Percentiles rank a stretch among this genome's conserved stretches.
phyloP scores from a whole-genome alignment of 345 rosid genomes.

The Eucalyptus sp. region DNA sequence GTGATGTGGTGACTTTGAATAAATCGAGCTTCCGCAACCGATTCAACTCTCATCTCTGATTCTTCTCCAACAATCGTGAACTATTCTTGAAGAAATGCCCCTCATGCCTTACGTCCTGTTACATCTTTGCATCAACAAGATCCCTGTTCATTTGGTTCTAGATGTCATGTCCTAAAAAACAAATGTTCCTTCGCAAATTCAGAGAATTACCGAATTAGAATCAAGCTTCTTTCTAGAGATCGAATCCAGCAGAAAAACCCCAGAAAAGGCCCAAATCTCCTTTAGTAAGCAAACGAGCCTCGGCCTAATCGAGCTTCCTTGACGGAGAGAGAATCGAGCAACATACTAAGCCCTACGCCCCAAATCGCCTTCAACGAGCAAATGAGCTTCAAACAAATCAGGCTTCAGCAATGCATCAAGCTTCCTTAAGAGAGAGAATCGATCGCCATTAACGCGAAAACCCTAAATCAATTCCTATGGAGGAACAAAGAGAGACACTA shows the following conservation, averaged over 20 bases:
- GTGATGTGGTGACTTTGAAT: accelerated
- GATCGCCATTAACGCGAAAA: neutral
- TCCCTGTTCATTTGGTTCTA: neutral
- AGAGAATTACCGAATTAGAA: neutral
- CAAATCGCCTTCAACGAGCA: accelerated
- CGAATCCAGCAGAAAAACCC: neutral
- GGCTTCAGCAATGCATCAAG: neutral
- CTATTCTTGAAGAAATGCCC: neutral
- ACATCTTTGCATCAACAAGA: neutral
- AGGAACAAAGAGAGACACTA: neutral
- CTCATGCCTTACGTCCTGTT: neutral
- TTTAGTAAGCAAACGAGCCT: neutral
- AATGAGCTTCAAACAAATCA: neutral
- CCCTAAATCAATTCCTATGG: neutral
- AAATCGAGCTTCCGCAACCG: neutral
- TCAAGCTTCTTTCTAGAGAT: neutral
- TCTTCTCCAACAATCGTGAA: neutral
- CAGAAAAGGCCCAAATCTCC: neutral
- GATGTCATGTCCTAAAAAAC: neutral
- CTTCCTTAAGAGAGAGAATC: neutral
- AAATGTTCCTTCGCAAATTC: neutral
- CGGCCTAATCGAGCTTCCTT: neutral
- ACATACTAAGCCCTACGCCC: neutral
- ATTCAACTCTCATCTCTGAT: neutral
- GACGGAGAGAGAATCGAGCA: neutral